Evolutionary conservation across 2,329 filamentous ascomycete species (phyloP), one percentile per base, ranked within the genome.

Genomic region (Penicillium sp.): DNA sequence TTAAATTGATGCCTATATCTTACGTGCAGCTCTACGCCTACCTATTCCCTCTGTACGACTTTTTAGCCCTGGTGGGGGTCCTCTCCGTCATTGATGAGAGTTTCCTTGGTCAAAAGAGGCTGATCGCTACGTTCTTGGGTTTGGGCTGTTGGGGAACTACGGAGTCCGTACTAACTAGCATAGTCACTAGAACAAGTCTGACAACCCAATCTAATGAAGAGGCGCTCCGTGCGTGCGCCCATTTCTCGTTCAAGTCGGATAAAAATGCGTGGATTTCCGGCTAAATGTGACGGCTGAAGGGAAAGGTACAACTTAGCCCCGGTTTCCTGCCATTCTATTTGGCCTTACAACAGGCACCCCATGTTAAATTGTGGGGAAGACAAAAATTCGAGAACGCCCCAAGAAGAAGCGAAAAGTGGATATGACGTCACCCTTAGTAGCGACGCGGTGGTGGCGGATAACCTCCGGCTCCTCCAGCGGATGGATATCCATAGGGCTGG

Each of bases 361-460:
- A 11, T 39, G 39, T 31, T 14, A 37, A 49, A 49, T 35, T n/a
- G 33, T 26, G 48, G 48, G 49, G 37, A 45, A 33, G 21, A 26
- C 10, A 21, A 44, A 35, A 46, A 50, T 33, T 55, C 47, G 47
- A 54, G 33, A 57, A 54, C 47, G 29, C 37, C 39, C 37, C 31
- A 49, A 45, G 35, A 44, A 49, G 22, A 11, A 49, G 35, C 11
- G 19, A 22, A 22, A 33, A 35, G 27, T n/a, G 11, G 33, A 22
- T 29, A 24, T 60, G 58, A 61, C 56, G 56, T 65, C 64, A 57
- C 26, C 13, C 33, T 24, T 61, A 69, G 49, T 71, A 71, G 13
- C 68, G 61, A n/a, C 63, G 66, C 11, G 52, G 64, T 57, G 64
- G 62, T 43, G 56, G 56, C 42, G 56, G 52, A 27, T 68, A 66